phyloP scores from a whole-genome alignment of 1,284 basidiomycete species.

The Cryptococcus deneoformans region DNA sequence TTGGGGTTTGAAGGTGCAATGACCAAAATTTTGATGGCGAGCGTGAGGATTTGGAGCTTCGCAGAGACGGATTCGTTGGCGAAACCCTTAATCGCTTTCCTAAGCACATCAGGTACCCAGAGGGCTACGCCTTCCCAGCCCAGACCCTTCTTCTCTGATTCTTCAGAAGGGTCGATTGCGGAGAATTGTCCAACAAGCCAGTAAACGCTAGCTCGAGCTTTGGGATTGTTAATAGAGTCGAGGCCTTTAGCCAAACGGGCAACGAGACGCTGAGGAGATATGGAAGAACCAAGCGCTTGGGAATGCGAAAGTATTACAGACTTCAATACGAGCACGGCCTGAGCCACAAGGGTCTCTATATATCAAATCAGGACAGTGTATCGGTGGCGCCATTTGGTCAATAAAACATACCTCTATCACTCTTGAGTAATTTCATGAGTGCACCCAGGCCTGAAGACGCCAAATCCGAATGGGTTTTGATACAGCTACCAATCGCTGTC shows the following conservation, averaged over 20 bases:
- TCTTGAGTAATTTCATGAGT: conserved; percentile 68
- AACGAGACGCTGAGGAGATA: conserved; percentile 62
- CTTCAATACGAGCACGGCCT: conserved; percentile 78
- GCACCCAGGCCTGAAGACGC: conserved; percentile 67
- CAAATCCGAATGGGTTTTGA: conserved; percentile 63
- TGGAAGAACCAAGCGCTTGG: conserved; percentile 1
- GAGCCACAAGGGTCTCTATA: conserved; percentile 67
- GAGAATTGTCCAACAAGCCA: conserved; percentile 90
- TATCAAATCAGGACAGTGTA: conserved; percentile 2
- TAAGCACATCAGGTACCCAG: conserved; percentile 83
- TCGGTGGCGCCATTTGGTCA: neutral
- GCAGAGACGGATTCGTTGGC: conserved; percentile 63
- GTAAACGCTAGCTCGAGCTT: conserved; percentile 76
- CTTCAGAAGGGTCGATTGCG: conserved; percentile 20
- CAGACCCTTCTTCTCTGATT: conserved; percentile 19
- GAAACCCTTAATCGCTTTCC: conserved; percentile 72
- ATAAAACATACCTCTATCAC: conserved; percentile 59
- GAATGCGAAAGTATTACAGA: conserved; percentile 63
- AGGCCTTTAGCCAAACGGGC: conserved; percentile 68
- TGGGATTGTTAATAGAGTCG: conserved; percentile 71
- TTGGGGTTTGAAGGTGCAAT: conserved; percentile 59
- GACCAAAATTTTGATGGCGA: conserved; percentile 78
- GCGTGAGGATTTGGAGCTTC: conserved; percentile 75
- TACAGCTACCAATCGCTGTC: conserved; percentile 71
- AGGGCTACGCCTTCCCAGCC: conserved; percentile 54